Percentiles rank a stretch among this genome's conserved stretches.
Evolutionary conservation across 768 basidiomycete species (phyloP).

Genomic region (Macrolepiota dolichaula): DNA sequence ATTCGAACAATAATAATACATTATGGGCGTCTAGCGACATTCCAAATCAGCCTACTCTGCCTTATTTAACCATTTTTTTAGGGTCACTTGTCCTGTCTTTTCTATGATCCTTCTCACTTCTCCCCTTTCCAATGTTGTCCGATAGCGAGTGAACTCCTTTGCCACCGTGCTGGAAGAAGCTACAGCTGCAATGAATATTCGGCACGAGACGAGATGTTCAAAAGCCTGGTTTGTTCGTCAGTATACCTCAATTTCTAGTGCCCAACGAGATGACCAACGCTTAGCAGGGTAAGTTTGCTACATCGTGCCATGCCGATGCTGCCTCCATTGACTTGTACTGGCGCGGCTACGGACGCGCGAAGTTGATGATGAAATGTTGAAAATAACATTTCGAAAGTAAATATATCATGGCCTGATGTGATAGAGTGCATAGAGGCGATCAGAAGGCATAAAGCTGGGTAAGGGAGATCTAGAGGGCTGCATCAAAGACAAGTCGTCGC

Average conservation of each 20-base stretch:
- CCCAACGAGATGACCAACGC: conserved; percentile 40
- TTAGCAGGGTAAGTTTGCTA: conserved; percentile 59
- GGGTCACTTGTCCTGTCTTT: conserved; percentile 58
- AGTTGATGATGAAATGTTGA: conserved; percentile 76
- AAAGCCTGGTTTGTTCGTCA: conserved; percentile 56
- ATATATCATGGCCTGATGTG: conserved; percentile 69
- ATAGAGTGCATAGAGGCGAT: conserved; percentile 80
- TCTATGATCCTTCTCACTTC: conserved; percentile 70
- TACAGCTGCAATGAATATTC: conserved; percentile 52
- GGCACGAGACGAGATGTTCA: conserved; percentile 57
- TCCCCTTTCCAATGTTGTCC: conserved; percentile 58
- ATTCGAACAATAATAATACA: background rate
- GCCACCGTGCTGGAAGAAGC: conserved; percentile 47
- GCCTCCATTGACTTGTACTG: conserved; percentile 71
- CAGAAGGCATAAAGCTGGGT: conserved; percentile 78
- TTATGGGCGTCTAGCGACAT: background rate
- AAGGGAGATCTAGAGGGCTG: conserved; percentile 54
- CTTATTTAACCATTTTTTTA: conserved; percentile 78
- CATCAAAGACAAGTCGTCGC: background rate
- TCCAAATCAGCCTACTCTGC: conserved; percentile 28
- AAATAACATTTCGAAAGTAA: conserved; percentile 92
- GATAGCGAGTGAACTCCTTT: conserved; percentile 74
- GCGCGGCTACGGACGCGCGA: conserved; percentile 67
- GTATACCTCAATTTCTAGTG: background rate
- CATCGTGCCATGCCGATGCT: conserved; percentile 73